Conservation (phyloP, 306 rosid species). For the Delonix regia region DNA sequence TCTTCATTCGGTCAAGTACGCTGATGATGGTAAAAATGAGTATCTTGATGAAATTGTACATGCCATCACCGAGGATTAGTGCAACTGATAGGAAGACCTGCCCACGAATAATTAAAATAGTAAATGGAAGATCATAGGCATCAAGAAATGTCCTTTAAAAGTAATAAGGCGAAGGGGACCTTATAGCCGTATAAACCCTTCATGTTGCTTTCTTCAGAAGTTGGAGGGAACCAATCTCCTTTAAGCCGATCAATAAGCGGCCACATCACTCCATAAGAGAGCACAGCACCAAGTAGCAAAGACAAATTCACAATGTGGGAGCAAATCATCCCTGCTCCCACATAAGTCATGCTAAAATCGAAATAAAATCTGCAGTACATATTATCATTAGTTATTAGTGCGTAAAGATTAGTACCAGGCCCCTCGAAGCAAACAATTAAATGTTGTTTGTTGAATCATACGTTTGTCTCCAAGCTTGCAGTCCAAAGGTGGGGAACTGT, state of each 20-base stretch:
- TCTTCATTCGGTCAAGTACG: conserved; percentile 42
- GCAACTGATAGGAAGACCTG: conserved; percentile 73
- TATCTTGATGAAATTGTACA: conserved; percentile 71
- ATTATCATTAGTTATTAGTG: background rate
- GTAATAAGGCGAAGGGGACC: conserved; percentile 40
- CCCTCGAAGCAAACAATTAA: background rate
- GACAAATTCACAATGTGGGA: conserved; percentile 88
- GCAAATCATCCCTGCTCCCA: conserved; percentile 98
- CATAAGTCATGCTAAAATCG: conserved; percentile 74
- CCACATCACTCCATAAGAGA: conserved; percentile 83
- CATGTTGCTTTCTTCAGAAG: conserved; percentile 77
- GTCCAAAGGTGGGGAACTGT: conserved; percentile 92
- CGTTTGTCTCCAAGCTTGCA: conserved; percentile 91
- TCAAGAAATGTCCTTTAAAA: background rate
- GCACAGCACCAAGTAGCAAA: conserved; percentile 83
- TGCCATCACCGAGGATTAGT: conserved; percentile 74
- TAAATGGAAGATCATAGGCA: background rate
- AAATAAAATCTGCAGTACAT: conserved; percentile 74
- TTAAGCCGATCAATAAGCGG: conserved; percentile 67
- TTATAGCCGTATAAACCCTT: conserved; percentile 92
- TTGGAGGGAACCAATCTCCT: conserved; percentile 79
- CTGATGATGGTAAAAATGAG: conserved; percentile 46
- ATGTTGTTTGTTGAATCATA: conserved; percentile 26
- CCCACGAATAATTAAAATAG: background rate
- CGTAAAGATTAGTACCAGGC: conserved; percentile 3